A percentile compares a stretch with the other conserved stretches of the same genome.
These are phyloP conservation scores for Gaultheria prostrata DNA, from an alignment of 148 eudicot species.

Conservation along the genomic window DNA sequence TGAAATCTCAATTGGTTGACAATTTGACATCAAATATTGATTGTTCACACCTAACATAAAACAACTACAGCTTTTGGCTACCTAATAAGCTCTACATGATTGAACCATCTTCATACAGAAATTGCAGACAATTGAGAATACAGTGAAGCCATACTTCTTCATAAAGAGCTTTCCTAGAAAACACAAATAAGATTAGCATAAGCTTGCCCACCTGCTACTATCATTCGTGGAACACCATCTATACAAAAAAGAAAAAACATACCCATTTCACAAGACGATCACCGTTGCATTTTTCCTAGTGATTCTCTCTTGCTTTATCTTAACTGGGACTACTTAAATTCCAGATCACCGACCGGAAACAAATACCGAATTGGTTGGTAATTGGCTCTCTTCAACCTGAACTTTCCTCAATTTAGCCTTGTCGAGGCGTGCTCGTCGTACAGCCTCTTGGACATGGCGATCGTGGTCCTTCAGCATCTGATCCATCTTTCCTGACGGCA, in stretches of 20 bases:
- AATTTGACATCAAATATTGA: neutral
- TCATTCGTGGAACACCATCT: slow-evolving; percentile 18
- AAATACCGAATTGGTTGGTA: slow-evolving; percentile 46
- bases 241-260: slow-evolving; percentile 11
- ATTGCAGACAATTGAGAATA: neutral
- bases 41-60: neutral
- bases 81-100: slow-evolving; percentile 17
- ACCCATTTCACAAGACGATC: slow-evolving; percentile 12
- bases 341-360: slow-evolving; percentile 50
- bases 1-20: neutral
- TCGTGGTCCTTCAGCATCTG: slow-evolving; percentile 91
- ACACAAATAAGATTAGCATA: slow-evolving; percentile 1
- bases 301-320: slow-evolving; percentile 18
- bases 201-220: slow-evolving; percentile 16
- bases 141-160: neutral
- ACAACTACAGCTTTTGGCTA: slow-evolving; percentile 17
- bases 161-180: slow-evolving; percentile 1
- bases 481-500: slow-evolving; percentile 82
- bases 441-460: slow-evolving; percentile 88
- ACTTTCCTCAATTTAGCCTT: slow-evolving; percentile 60
- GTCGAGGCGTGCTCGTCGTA: slow-evolving; percentile 73
- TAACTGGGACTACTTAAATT: slow-evolving; percentile 21
- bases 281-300: neutral
- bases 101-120: slow-evolving; percentile 1
- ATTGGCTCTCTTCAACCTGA: slow-evolving; percentile 49